Base-by-base conservation (phyloP, 2,329 filamentous ascomycete species). In the Achaetomium macrosporum region DNA sequence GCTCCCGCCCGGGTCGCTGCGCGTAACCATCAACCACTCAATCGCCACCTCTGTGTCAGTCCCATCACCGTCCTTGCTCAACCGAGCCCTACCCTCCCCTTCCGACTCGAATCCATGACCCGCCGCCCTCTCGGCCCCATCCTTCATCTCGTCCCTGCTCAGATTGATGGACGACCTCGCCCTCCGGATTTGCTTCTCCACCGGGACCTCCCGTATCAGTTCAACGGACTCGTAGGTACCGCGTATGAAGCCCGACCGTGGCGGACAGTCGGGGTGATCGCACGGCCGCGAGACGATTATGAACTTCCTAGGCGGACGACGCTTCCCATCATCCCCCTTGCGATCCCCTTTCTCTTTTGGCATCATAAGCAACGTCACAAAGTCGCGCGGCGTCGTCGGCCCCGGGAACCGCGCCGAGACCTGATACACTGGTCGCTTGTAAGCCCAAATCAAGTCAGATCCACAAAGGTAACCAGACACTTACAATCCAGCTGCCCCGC, bases 11-110 rank as follows among this genome's bases (percentile, higher is more conserved):
- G 90, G 90, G 62, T 96, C 90, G 66, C 87, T 92, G 45, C 90
- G 78, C 1, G 90, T 95, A 16, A 95, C 82, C 90, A 96, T 96
- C 56, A 93, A 80, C 90, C 90, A 96, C 68, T 96, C 90, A 1
- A 96, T 66, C 25, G 73, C 69, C 29, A 69, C 73, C n/a, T 72
- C 65, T 1, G 60, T 65, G 5, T 70, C 65, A 10, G 69, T 65
- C 12, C 63, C 63, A 2, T 64, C 59, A 2, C 57, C 59, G 1
- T 53, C 56, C 2, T 53, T 52, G 4, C 39, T 42, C 3, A 42
- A 37, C 35, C 31, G 29, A 7, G 48, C 20, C 35, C 31, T 49
- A 20, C 19, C 42, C 36, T 55, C 53, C n/a, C 53, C 53, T 30
- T 55, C 53, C 15, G 53, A 52, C 46, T 57, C 59, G 30, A 55